Base-by-base conservation (phyloP, 306 rosid species). In the Dalbergia cultrata region DNA sequence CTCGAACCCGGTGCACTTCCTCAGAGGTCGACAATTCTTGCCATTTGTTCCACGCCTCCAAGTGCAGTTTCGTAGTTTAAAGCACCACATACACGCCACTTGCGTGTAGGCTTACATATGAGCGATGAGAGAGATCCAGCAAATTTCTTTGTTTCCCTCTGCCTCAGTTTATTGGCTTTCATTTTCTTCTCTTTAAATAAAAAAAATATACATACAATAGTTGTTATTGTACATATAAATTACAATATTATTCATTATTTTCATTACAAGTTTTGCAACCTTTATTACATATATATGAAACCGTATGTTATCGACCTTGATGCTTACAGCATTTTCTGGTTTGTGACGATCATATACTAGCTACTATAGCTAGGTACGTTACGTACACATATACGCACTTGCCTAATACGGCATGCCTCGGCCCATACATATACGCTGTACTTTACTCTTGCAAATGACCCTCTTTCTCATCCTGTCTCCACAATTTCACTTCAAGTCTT, bases 121-220 rank as follows among this genome's bases (percentile, higher is more conserved):
- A 33, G 18, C 17, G 22, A 52, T 76, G 47, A 26, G 39, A 45
- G 70, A 33, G 33, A 47, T 33, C 35, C 26, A 10, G 9, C 53
- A 58, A 70, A 37, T 53, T 69, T 39, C 5, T 70, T 70, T 79
- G 54, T 59, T 76, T 57, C 19, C 34, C 45, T 67, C 53, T 13
- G 5, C 53, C 56, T 67, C 31, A 39, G 7, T 37, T 58, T 49
- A 6, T 52, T 45, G 13, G 13, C 31, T 35, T 9, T 6, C 16
- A 9, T 22, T 26, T 52, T 33, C 54, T 76, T 76, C 64, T 13
- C 19, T 61, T 52, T 10, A 13, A 47, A 47, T 47, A 11, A 43
- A 43, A 7, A 43, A 43, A 43, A 43, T 0, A 5, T 37, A 37
- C 7, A 41, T 8, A 43, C 10, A 43, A 7, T 7, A 7, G 7